Percentiles rank a stretch among this genome's conserved stretches.
These are phyloP conservation scores for Amyloporia xantha DNA, from an alignment of 768 basidiomycete genomes.

Conservation along the genomic window DNA sequence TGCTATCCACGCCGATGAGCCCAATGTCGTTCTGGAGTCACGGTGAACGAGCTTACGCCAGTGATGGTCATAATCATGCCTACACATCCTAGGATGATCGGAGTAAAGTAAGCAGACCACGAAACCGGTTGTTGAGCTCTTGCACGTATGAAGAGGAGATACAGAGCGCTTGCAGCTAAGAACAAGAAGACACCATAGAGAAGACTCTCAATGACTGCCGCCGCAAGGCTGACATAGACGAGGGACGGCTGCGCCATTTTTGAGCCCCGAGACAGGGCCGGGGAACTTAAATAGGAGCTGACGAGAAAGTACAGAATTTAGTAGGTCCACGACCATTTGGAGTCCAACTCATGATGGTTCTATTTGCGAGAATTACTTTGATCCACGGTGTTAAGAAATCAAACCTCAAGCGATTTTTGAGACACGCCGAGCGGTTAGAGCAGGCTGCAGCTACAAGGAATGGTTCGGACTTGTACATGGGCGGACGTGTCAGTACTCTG, in stretches of 20 bases:
- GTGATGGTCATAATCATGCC: not conserved
- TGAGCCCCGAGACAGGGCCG: no score
- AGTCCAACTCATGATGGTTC: no score
- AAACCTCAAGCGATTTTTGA: no score
- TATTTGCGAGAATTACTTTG: no score
- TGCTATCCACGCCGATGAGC: not conserved
- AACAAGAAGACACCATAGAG: constrained; percentile 1
- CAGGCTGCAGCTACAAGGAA: no score
- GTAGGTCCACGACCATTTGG: no score
- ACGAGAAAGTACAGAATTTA: no score
- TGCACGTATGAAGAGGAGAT: not conserved
- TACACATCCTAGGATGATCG: not conserved
- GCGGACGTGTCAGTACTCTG: no score
- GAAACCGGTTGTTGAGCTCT: not conserved
- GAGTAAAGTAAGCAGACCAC: not conserved
- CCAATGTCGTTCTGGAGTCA: not conserved
- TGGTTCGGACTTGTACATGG: no score
- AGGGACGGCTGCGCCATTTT: not conserved
- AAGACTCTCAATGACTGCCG: not conserved
- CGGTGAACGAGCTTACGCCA: not conserved
- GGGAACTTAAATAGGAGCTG: no score
- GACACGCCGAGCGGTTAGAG: no score
- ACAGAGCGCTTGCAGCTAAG: not conserved
- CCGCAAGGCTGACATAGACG: not conserved
- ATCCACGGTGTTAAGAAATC: no score